Conservation (phyloP, 2,329 filamentous ascomycete species). For the Aureobasidium vineae region DNA sequence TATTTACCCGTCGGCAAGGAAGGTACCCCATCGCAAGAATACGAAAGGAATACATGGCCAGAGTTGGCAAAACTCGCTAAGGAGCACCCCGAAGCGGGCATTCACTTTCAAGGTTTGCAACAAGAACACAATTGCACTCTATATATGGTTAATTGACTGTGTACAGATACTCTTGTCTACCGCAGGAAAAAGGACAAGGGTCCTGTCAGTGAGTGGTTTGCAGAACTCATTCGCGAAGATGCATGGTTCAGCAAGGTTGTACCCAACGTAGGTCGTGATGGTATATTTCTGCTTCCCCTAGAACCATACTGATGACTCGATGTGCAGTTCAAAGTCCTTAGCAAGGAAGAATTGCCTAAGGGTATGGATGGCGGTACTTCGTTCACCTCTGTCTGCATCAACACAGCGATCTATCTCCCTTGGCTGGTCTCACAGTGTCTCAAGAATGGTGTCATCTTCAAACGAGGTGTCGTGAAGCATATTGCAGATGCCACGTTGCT, state of each 20-base stretch:
- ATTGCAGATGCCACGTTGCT: constrained; percentile 65
- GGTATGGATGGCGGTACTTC: constrained; percentile 69
- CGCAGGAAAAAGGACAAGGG: constrained; percentile 62
- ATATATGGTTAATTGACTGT: not conserved
- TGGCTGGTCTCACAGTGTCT: constrained; percentile 82
- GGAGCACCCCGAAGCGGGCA: constrained; percentile 71
- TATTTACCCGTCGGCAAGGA: constrained; percentile 58
- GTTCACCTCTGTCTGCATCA: constrained; percentile 88
- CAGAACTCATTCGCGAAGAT: constrained; percentile 61
- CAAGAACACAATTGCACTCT: not conserved
- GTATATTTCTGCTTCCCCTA: not conserved
- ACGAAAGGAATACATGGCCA: constrained; percentile 48
- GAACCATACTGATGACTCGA: not conserved
- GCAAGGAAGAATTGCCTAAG: constrained; percentile 50
- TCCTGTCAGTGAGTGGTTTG: constrained; percentile 59
- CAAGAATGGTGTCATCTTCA: constrained; percentile 63
- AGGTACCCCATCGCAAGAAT: constrained; percentile 42
- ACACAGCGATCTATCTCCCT: constrained; percentile 81
- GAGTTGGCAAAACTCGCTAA: constrained; percentile 48
- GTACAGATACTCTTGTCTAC: constrained; percentile 53
- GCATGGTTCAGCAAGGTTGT: constrained; percentile 74
- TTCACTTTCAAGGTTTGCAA: constrained; percentile 64
- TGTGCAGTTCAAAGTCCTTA: constrained; percentile 38
- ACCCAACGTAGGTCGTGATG: constrained; percentile 56
- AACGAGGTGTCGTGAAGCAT: constrained; percentile 55